A percentile compares a stretch with the other conserved stretches of the same genome.
Conservation (phyloP, 192 early-diverging fungal genomes). For the Dispira parvispora region DNA sequence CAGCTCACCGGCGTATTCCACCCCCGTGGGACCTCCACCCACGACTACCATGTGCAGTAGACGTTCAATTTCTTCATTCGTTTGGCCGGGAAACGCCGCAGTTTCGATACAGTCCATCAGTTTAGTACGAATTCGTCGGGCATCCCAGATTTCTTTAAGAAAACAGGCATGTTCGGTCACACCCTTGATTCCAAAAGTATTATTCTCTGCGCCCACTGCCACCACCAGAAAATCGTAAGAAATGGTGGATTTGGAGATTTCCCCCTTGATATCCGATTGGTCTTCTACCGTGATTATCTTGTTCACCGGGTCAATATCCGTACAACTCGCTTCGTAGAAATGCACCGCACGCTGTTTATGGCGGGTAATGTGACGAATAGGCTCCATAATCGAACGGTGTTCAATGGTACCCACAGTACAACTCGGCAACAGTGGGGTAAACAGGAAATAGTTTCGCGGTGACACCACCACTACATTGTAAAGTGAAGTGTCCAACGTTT, state of each 20-base stretch:
- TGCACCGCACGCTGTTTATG: constrained; percentile 22
- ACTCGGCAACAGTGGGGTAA: constrained; percentile 74
- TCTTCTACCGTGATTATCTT: constrained; percentile 22
- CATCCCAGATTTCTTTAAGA: constrained; percentile 73
- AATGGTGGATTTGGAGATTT: constrained; percentile 26
- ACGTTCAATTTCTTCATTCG: constrained; percentile 40
- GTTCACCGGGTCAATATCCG: constrained; percentile 29
- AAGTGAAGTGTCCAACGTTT: constrained; percentile 41
- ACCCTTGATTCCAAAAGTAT: constrained; percentile 74
- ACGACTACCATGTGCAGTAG: constrained; percentile 72
- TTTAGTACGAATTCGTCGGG: constrained; percentile 54
- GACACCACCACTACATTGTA: constrained; percentile 66
- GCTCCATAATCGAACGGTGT: constrained; percentile 73
- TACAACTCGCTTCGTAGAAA: constrained; percentile 48
- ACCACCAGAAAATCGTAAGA: constrained; percentile 73
- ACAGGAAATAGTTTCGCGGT: constrained; percentile 73
- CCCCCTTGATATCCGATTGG: constrained; percentile 4
- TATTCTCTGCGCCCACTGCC: constrained; percentile 58
- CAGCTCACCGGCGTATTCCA: constrained; percentile 57
- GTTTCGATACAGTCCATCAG: constrained; percentile 69
- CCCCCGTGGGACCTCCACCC: constrained; percentile 75
- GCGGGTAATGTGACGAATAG: constrained; percentile 39
- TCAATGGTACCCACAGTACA: constrained; percentile 75
- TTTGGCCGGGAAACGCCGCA: constrained; percentile 48
- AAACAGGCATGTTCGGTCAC: constrained; percentile 73